Conservation (phyloP, 2,329 filamentous ascomycete species). For the Talaromyces funiculosus region DNA sequence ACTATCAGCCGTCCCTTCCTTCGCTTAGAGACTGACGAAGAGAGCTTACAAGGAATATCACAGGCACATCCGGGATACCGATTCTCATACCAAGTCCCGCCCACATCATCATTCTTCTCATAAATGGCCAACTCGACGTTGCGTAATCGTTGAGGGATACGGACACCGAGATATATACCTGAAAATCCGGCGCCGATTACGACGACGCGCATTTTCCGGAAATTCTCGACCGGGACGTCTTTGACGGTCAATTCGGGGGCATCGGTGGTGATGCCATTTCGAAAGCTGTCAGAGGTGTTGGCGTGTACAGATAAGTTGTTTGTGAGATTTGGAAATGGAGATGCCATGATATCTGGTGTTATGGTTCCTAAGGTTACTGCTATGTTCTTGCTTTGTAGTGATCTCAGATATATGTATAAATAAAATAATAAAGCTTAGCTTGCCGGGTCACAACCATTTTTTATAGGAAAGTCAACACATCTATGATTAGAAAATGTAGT, state of each 20-base stretch:
- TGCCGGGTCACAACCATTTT: background rate
- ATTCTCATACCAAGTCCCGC: slow-evolving; percentile 17
- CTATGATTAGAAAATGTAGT: background rate
- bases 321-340: background rate
- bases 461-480: background rate
- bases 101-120: slow-evolving; percentile 16
- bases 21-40: background rate
- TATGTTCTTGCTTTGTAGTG: too few relatives aligned
- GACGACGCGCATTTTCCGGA: slow-evolving; percentile 28
- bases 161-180: slow-evolving; percentile 34
- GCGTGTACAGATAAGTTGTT: background rate
- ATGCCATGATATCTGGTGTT: too few relatives aligned
- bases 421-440: too few relatives aligned
- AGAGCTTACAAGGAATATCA: slow-evolving; percentile 1
- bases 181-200: slow-evolving; percentile 37
- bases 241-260: background rate
- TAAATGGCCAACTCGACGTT: slow-evolving; percentile 33
- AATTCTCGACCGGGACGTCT: slow-evolving; percentile 23
- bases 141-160: slow-evolving; percentile 32
- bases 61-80: slow-evolving; percentile 15
- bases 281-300: background rate
- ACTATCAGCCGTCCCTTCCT: background rate
- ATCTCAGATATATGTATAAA: too few relatives aligned
- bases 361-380: background rate
- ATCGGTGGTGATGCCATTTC: background rate